These are phyloP conservation scores for Penicillium vulpinum DNA, from an alignment of 2,329 filamentous ascomycete genomes.

Conservation along the genomic window DNA sequence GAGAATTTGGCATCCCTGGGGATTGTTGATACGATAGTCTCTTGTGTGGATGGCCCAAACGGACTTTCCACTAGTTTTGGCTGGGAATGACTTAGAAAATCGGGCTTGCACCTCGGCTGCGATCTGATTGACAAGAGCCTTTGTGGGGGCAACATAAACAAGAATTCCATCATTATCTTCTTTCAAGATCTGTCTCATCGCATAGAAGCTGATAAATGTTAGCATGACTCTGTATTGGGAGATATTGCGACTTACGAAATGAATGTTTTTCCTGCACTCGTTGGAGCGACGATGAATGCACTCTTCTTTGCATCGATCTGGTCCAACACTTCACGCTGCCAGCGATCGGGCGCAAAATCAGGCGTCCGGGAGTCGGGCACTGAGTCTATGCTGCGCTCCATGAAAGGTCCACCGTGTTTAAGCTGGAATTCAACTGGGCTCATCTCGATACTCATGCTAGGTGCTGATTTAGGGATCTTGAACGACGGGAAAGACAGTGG, in stretches of 20 bases:
- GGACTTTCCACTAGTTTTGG: slow-evolving; percentile 58
- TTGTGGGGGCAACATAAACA: slow-evolving; percentile 78
- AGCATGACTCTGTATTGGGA: background rate
- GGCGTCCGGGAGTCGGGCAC: slow-evolving; percentile 64
- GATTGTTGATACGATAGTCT: slow-evolving; percentile 73
- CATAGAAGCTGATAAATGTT: slow-evolving; percentile 61
- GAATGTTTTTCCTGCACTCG: slow-evolving; percentile 78
- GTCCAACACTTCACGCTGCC: slow-evolving; percentile 74
- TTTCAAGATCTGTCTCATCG: slow-evolving; percentile 73
- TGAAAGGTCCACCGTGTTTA: slow-evolving; percentile 67
- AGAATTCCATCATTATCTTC: slow-evolving; percentile 68
- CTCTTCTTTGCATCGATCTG: slow-evolving; percentile 69
- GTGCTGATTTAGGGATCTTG: slow-evolving; percentile 9
- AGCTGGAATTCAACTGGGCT: slow-evolving; percentile 64
- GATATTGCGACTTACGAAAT: slow-evolving; percentile 52
- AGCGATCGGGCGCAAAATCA: slow-evolving; percentile 71
- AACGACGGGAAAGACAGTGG: slow-evolving; percentile 25
- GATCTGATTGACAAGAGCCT: slow-evolving; percentile 80
- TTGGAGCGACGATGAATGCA: slow-evolving; percentile 74
- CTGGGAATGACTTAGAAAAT: slow-evolving; percentile 64
- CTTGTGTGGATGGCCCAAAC: slow-evolving; percentile 79
- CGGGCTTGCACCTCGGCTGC: slow-evolving; percentile 74
- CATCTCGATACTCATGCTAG: slow-evolving; percentile 37
- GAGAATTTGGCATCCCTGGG: slow-evolving; percentile 69
- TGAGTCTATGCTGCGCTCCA: slow-evolving; percentile 73